Conservation (phyloP, 192 early-diverging fungal species). For the Backusella macrospora region DNA sequence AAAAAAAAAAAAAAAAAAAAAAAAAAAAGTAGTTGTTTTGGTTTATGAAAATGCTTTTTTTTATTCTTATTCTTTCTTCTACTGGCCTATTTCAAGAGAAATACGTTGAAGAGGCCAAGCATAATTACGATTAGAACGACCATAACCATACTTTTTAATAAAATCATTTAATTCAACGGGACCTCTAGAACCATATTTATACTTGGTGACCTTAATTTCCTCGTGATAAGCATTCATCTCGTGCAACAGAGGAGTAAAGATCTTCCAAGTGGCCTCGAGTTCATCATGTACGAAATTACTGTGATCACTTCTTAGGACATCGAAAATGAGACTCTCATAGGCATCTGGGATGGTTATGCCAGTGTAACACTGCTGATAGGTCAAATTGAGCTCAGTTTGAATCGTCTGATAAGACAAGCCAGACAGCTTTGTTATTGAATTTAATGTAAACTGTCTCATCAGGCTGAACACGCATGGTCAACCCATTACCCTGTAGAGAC, state of each 20-base stretch:
- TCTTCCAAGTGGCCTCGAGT: slow-evolving; percentile 97
- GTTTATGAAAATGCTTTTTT: background rate
- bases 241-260: slow-evolving; percentile 96
- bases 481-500: slow-evolving; percentile 89
- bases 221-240: slow-evolving; percentile 66
- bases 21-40: too few species aligned
- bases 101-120: slow-evolving; percentile 13
- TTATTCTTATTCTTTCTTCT: background rate
- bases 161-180: slow-evolving; percentile 79
- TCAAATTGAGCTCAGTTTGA: slow-evolving; percentile 92
- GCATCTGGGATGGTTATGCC: slow-evolving; percentile 94
- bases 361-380: slow-evolving; percentile 87
- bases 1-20: background rate
- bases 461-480: slow-evolving; percentile 93
- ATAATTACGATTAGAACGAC: background rate
- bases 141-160: slow-evolving; percentile 57
- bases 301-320: slow-evolving; percentile 89
- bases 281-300: slow-evolving; percentile 95
- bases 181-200: slow-evolving; percentile 83
- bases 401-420: slow-evolving; percentile 83
- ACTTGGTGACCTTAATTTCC: slow-evolving; percentile 58
- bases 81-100: background rate
- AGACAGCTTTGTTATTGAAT: slow-evolving; percentile 93
- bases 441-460: slow-evolving; percentile 96
- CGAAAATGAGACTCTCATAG: slow-evolving; percentile 94